A percentile compares a stretch with the other conserved stretches of the same genome.
phyloP scores from a whole-genome alignment of 768 basidiomycete species.

The Termitomyces sp. region DNA sequence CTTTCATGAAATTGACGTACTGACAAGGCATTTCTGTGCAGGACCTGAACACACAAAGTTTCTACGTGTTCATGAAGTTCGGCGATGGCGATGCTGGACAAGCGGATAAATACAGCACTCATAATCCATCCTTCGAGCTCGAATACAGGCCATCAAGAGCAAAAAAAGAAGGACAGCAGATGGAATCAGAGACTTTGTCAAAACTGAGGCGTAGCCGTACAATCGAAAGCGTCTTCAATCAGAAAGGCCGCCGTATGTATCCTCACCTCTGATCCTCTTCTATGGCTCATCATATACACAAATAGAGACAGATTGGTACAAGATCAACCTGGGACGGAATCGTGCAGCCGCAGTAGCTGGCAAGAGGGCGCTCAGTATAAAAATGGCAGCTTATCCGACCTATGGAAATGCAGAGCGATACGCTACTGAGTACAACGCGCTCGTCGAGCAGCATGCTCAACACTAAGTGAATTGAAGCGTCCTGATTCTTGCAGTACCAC shows the following conservation, averaged over 20 bases:
- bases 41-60: background rate
- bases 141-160: background rate
- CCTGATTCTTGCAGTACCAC: too few relatives aligned
- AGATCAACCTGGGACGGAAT: background rate
- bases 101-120: background rate
- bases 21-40: background rate
- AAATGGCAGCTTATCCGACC: too few relatives aligned
- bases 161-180: too few relatives aligned
- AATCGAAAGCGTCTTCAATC: background rate
- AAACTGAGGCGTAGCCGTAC: too few relatives aligned
- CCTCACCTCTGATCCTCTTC: background rate
- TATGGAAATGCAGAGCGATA: too few relatives aligned
- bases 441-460: too few relatives aligned
- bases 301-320: background rate
- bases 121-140: background rate
- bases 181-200: too few relatives aligned
- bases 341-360: background rate
- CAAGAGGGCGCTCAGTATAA: background rate
- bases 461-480: too few relatives aligned
- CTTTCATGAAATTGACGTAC: too few relatives aligned
- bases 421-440: too few relatives aligned
- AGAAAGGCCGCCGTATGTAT: background rate
- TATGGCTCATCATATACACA: background rate
- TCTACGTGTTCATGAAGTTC: background rate
- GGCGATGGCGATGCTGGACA: slow-evolving; percentile 11